Evolutionary conservation across 1,139 yeast genomes (phyloP), one percentile per base, ranked within the genome.

Genomic region (Suhomyces yuchorum): DNA sequence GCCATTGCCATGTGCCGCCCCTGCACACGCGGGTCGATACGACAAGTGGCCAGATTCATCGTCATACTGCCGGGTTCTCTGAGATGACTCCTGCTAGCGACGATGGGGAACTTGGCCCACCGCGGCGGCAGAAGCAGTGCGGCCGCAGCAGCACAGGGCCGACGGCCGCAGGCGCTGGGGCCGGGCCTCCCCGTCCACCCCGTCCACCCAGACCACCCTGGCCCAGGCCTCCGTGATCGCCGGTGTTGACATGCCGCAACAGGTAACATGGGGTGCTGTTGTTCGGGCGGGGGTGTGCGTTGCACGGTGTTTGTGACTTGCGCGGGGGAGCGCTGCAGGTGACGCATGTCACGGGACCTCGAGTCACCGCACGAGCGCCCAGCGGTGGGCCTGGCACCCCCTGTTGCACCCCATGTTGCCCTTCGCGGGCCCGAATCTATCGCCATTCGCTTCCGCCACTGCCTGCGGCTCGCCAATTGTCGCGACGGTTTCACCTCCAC

Each of bases 361-460:
- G 4, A 20, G 23, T 20, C 23, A 20, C 23, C 23, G 23, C 23
- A 20, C 23, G 4, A 20, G 4, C 7, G 23, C 23, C 4, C n/a
- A n/a, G n/a, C n/a, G n/a, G n/a, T n/a, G n/a, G n/a, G n/a, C n/a
- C n/a, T n/a, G n/a, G n/a, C 37, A 17, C 39, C 24, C 39, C 30
- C 8, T 23, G 18, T 24, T 14, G 19, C 39, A 37, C 39, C 39
- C 39, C 39, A 23, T 22, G 39, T 37, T 23, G 41, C 45, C 48
- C 36, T 45, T 17, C 39, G 30, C 30, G 26, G 26, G 17, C 38
- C 19, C 30, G 28, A 42, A 40, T 43, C 44, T 24, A 41, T 41
- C 44, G 32, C 30, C 42, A 36, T 37, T 43, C 49, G 49, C 49
- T 46, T 46, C 48, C 45, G 45, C 43, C 48, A 37, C 49, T 43